These are phyloP conservation scores for Jatropha multifida DNA, from an alignment of 441 rosid genomes.

Conservation along the genomic window DNA sequence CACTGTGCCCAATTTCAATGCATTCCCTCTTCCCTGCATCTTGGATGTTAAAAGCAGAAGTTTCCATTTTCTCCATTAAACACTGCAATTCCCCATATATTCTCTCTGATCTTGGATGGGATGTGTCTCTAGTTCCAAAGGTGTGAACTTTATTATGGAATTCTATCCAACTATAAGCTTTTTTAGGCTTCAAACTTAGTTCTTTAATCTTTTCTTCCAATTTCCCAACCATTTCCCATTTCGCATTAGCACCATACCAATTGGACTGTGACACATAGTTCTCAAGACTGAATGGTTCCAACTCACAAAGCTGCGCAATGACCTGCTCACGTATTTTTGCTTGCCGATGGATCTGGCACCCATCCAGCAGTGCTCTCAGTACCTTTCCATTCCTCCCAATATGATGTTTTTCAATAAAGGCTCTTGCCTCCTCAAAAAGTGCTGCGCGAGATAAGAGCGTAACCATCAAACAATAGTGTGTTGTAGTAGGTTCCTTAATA, in stretches of 20 bases:
- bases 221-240: slow-evolving; percentile 38
- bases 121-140: slow-evolving; percentile 50
- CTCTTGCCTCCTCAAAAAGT: slow-evolving; percentile 38
- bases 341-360: slow-evolving; percentile 45
- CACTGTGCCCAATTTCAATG: slow-evolving; percentile 43
- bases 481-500: slow-evolving; percentile 33
- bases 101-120: slow-evolving; percentile 50
- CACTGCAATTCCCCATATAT: slow-evolving; percentile 38
- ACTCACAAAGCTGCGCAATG: slow-evolving; percentile 39
- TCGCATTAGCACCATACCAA: slow-evolving; percentile 33
- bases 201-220: slow-evolving; percentile 30
- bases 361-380: slow-evolving; percentile 40
- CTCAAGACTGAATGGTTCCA: slow-evolving; percentile 47
- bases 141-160: slow-evolving; percentile 45
- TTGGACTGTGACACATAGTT: slow-evolving; percentile 45
- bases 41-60: slow-evolving; percentile 34
- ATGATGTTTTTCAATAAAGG: slow-evolving; percentile 34
- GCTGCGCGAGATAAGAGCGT: slow-evolving; percentile 39
- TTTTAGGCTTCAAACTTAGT: slow-evolving; percentile 46
- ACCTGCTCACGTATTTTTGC: slow-evolving; percentile 33
- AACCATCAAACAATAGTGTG: slow-evolving; percentile 43
- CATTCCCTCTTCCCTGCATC: slow-evolving; percentile 49
- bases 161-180: slow-evolving; percentile 56
- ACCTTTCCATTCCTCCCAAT: slow-evolving; percentile 36
- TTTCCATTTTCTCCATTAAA: slow-evolving; percentile 36